These are phyloP conservation scores for Candida tropicalis DNA, from an alignment of 1,139 yeast genomes.

Conservation along the genomic window DNA sequence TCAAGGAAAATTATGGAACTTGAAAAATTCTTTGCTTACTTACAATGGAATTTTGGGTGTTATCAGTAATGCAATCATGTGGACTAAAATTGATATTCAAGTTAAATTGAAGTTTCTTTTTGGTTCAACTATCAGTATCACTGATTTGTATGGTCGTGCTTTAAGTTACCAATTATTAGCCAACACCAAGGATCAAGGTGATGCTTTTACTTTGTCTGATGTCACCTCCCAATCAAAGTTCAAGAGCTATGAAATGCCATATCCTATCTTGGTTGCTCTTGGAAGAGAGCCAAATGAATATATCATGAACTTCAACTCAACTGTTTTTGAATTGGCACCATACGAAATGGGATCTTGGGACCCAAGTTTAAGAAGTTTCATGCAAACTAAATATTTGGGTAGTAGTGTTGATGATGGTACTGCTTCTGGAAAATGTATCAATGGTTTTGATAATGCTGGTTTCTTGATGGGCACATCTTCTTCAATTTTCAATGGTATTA, in stretches of 20 bases:
- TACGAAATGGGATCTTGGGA: constrained; percentile 51
- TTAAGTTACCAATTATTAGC: constrained; percentile 41
- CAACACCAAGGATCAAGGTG: constrained; percentile 26
- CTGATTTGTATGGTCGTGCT: constrained; percentile 44
- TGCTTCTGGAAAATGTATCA: constrained; percentile 47
- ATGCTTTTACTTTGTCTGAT: constrained; percentile 32
- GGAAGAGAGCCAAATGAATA: constrained; percentile 42
- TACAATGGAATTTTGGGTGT: constrained; percentile 9
- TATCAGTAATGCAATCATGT: constrained; percentile 17
- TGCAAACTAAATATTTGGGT: constrained; percentile 42
- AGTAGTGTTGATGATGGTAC: constrained; percentile 35
- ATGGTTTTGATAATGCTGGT: constrained; percentile 79
- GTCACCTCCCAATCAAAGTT: constrained; percentile 31
- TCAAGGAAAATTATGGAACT: constrained; percentile 38
- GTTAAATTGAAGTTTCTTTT: constrained; percentile 32
- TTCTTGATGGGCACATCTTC: constrained; percentile 79
- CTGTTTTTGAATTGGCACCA: constrained; percentile 45
- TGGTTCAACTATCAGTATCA: constrained; percentile 32
- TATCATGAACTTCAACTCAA: constrained; percentile 38
- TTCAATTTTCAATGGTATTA: constrained; percentile 58
- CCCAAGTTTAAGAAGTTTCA: constrained; percentile 35
- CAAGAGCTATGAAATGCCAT: constrained; percentile 39
- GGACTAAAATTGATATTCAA: constrained; percentile 27
- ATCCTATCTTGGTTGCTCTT: constrained; percentile 41
- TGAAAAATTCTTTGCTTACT: constrained; percentile 20